Conservation (phyloP, 805 yeast genomes). For the Cyberlindnera mycetangii region DNA sequence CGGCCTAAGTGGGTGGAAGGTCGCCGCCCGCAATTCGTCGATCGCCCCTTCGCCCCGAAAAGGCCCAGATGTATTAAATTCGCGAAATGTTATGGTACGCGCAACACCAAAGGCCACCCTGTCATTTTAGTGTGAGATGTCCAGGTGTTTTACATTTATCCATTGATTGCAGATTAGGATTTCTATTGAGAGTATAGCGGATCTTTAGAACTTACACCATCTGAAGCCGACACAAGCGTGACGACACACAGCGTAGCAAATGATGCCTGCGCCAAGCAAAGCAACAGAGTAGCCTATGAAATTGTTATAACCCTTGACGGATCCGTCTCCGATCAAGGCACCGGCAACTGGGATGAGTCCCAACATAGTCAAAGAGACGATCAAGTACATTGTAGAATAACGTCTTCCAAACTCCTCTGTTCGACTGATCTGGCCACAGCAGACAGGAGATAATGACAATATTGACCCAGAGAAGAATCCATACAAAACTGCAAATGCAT, state of each 20-base stretch:
- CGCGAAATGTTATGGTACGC: background rate
- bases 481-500: slow-evolving; percentile 44
- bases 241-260: slow-evolving; percentile 17
- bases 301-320: slow-evolving; percentile 12
- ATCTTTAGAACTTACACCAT: slow-evolving; percentile 16
- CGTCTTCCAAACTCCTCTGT: slow-evolving; percentile 51
- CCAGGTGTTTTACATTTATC: slow-evolving; percentile 2
- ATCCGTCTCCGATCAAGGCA: slow-evolving; percentile 38
- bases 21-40: slow-evolving; percentile 10
- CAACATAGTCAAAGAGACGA: slow-evolving; percentile 51
- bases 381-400: slow-evolving; percentile 54
- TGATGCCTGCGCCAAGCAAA: slow-evolving; percentile 15
- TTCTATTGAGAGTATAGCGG: too few species aligned
- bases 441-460: slow-evolving; percentile 53
- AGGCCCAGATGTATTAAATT: slow-evolving; percentile 1
- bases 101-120: slow-evolving; percentile 9
- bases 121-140: slow-evolving; percentile 2
- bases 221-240: slow-evolving; percentile 18
- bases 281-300: slow-evolving; percentile 19
- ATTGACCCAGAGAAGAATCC: slow-evolving; percentile 56
- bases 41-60: slow-evolving; percentile 16
- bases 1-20: background rate
- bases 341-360: slow-evolving; percentile 51
- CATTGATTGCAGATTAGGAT: too few species aligned
- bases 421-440: slow-evolving; percentile 55